Percentiles rank a stretch among this genome's conserved stretches.
Conservation (phyloP, 495 filamentous ascomycete species). For the Lasiosphaeria ovina region DNA sequence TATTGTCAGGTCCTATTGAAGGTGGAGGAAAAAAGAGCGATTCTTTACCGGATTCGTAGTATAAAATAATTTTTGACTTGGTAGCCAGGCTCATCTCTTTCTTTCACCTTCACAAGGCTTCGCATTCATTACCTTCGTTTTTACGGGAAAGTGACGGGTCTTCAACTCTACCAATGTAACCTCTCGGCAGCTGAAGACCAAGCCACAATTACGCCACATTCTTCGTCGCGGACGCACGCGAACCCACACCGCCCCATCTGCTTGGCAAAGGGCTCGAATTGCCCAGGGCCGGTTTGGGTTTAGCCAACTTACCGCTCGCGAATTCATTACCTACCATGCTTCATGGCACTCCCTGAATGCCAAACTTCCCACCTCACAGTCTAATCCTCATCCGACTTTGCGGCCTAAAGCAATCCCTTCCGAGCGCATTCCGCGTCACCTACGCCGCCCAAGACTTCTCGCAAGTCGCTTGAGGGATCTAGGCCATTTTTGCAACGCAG, state of each 20-base stretch:
- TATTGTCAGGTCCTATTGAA: no score
- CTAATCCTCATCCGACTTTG: constrained; percentile 12
- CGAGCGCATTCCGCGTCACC: constrained; percentile 12
- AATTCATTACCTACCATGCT: constrained; percentile 18
- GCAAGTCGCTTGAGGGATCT: neutral
- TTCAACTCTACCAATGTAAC: no score
- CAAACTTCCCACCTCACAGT: constrained; percentile 30
- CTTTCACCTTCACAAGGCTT: no score
- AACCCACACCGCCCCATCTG: neutral
- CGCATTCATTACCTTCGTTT: no score
- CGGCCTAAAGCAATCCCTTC: constrained; percentile 9
- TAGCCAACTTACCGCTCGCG: constrained; percentile 32
- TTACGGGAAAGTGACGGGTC: no score
- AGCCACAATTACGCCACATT: neutral
- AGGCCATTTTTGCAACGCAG: constrained; percentile 4
- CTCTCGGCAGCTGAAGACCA: neutral
- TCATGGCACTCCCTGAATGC: constrained; percentile 22
- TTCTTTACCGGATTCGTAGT: no score
- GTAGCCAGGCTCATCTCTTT: no score
- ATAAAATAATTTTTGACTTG: no score
- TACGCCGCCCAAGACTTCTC: constrained; percentile 5
- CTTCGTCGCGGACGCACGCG: neutral
- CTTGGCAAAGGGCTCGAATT: constrained; percentile 2
- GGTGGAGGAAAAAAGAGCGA: no score
- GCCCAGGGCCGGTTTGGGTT: constrained; percentile 24